phyloP scores from a whole-genome alignment of 2,329 filamentous ascomycete genomes.

The Phaeosphaeriaceae sp. region DNA sequence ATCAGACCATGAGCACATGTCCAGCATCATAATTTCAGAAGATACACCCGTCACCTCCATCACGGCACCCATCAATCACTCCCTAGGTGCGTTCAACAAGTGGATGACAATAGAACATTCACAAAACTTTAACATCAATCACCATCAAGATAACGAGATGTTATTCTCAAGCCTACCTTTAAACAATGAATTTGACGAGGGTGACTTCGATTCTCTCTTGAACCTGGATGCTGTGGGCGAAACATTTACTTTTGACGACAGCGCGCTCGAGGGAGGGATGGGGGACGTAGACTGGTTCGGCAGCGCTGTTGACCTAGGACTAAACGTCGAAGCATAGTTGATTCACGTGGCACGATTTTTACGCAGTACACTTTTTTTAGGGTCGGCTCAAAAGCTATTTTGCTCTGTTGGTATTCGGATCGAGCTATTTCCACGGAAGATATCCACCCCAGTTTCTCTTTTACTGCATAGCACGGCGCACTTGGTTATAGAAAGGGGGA shows the following conservation, averaged over 20 bases:
- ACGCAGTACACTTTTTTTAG: no score
- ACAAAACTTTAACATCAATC: constrained; percentile 34
- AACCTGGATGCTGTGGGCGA: constrained; percentile 50
- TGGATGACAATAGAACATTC: constrained; percentile 27
- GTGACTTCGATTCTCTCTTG: constrained; percentile 49
- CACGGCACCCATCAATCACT: constrained; percentile 10
- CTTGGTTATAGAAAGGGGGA: no score
- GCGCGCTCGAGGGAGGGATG: constrained; percentile 21
- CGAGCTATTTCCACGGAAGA: background rate
- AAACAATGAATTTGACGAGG: constrained; percentile 48
- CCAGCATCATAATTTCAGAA: constrained; percentile 37
- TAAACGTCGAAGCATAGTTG: constrained; percentile 16
- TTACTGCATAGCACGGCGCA: no score
- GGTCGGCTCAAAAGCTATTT: background rate
- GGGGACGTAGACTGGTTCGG: constrained; percentile 27
- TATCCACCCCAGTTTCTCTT: background rate
- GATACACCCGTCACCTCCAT: constrained; percentile 19
- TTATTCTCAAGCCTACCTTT: constrained; percentile 45
- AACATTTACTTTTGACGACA: constrained; percentile 43
- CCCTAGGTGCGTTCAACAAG: constrained; percentile 20
- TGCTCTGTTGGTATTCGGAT: background rate
- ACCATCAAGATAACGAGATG: constrained; percentile 43
- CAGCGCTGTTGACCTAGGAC: constrained; percentile 10
- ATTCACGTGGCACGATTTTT: no score
- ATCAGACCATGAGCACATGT: constrained; percentile 46